phyloP scores from a whole-genome alignment of 495 filamentous ascomycete species.

The Aspergillus saccharolyticus region DNA sequence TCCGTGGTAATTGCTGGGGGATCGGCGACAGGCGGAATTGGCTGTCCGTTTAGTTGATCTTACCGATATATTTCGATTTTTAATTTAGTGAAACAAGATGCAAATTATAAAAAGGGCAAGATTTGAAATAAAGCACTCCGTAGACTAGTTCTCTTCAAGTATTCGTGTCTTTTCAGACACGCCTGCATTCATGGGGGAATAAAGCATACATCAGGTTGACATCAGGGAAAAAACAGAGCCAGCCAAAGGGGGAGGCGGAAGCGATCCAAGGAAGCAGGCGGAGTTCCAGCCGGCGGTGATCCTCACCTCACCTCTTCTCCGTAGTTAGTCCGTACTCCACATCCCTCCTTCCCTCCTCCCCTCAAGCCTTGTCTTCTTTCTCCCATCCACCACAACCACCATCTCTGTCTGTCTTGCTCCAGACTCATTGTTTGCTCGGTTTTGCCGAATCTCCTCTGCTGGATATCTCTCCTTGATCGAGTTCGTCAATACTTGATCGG shows the following conservation, averaged over 20 bases:
- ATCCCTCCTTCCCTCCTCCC: background rate
- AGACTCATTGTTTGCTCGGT: constrained; percentile 1
- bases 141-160: too few species aligned
- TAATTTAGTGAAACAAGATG: too few species aligned
- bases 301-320: constrained; percentile 7
- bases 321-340: background rate
- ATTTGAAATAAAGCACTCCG: too few species aligned
- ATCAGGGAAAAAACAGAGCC: background rate
- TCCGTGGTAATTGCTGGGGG: background rate
- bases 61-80: too few species aligned
- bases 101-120: too few species aligned
- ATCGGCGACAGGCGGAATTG: background rate
- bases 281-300: constrained; percentile 11
- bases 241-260: constrained; percentile 1
- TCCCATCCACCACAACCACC: too few species aligned
- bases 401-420: constrained; percentile 3
- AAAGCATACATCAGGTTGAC: background rate
- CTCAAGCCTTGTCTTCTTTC: background rate
- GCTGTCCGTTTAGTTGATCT: background rate
- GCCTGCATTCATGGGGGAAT: background rate
- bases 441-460: background rate
- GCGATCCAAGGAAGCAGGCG: constrained; percentile 5
- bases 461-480: background rate
- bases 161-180: too few species aligned
- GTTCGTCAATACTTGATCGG: background rate